These are phyloP conservation scores for Aureobasidium sp. DNA, from an alignment of 2,329 filamentous ascomycete genomes.

Conservation along the genomic window DNA sequence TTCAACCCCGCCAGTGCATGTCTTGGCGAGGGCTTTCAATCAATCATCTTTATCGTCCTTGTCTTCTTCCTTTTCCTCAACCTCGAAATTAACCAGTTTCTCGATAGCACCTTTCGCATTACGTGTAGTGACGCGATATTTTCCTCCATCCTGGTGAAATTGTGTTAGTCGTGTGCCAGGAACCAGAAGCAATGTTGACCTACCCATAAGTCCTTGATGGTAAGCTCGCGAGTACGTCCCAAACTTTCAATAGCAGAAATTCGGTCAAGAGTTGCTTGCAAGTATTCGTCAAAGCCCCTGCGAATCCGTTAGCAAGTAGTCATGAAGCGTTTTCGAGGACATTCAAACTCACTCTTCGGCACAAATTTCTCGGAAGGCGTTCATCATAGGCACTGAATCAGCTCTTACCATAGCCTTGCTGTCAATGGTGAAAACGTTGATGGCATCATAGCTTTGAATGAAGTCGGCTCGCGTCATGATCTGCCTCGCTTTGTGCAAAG, in stretches of 20 bases:
- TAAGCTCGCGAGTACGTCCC: conserved; percentile 86
- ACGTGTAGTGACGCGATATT: conserved; percentile 58
- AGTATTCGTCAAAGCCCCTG: conserved; percentile 67
- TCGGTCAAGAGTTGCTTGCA: conserved; percentile 74
- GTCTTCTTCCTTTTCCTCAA: conserved; percentile 22
- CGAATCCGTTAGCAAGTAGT: neutral
- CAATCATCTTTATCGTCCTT: conserved; percentile 22
- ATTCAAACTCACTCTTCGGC: conserved; percentile 38
- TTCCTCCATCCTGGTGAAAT: conserved; percentile 55
- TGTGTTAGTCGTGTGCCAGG: neutral
- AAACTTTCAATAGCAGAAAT: conserved; percentile 92
- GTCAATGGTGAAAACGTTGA: conserved; percentile 94
- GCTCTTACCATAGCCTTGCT: conserved; percentile 79
- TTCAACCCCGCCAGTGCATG: neutral
- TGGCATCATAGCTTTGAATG: conserved; percentile 82
- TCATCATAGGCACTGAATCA: conserved; percentile 93
- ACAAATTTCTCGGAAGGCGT: conserved; percentile 82
- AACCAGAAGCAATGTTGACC: neutral
- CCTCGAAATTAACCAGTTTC: conserved; percentile 42
- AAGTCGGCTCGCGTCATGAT: conserved; percentile 97
- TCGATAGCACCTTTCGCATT: conserved; percentile 42
- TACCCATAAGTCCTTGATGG: conserved; percentile 81
- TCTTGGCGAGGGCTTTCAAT: conserved; percentile 13
- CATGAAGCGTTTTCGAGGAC: neutral
- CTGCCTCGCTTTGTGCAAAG: conserved; percentile 75